Conservation (phyloP, 257 asterid genomes). For the Solanum gracilifrons region DNA sequence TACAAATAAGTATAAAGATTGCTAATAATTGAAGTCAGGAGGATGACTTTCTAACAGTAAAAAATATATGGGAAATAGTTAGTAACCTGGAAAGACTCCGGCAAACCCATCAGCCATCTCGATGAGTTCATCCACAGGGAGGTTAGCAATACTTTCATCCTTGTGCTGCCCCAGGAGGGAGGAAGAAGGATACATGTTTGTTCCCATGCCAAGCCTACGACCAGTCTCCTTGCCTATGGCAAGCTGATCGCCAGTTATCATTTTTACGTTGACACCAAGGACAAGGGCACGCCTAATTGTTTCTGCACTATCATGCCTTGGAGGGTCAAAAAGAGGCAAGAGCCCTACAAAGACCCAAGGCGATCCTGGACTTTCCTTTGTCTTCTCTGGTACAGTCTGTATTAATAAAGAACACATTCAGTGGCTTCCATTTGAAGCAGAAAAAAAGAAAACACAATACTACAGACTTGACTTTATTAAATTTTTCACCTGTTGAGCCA, state of each 20-base stretch:
- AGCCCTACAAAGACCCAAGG: slow-evolving; percentile 54
- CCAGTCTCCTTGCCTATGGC: slow-evolving; percentile 44
- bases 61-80: neutral
- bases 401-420: neutral
- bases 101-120: slow-evolving; percentile 48
- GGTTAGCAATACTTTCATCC: slow-evolving; percentile 23
- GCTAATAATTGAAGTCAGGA: neutral
- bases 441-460: neutral
- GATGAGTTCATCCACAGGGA: slow-evolving; percentile 37
- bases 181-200: slow-evolving; percentile 44
- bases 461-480: neutral
- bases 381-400: slow-evolving; percentile 38
- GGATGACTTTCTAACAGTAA: neutral
- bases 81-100: slow-evolving; percentile 38
- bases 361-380: slow-evolving; percentile 39
- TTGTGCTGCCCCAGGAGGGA: slow-evolving; percentile 37
- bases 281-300: slow-evolving; percentile 38
- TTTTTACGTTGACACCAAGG: slow-evolving; percentile 53
- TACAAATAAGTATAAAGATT: neutral
- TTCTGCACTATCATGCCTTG: slow-evolving; percentile 51
- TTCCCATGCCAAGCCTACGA: slow-evolving; percentile 43
- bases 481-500: slow-evolving; percentile 33
- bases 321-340: slow-evolving; percentile 55
- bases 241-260: slow-evolving; percentile 45
- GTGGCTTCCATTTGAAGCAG: neutral